Base-by-base conservation (phyloP, 2,329 filamentous ascomycete genomes). In the Chalara sp. region DNA sequence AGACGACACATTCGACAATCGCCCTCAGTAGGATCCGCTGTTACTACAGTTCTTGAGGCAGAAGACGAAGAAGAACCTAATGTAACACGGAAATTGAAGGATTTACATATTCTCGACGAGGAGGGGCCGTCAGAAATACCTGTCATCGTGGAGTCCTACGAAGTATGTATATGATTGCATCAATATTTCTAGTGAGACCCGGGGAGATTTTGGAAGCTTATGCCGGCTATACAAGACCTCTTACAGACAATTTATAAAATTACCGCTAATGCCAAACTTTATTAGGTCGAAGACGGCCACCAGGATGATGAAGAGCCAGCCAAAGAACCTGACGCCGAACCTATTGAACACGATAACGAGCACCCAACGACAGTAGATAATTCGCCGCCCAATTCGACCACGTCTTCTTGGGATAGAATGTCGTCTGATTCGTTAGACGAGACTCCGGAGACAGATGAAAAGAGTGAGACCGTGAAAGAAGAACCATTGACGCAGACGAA, bases 31-130 rank as follows among this genome's bases (percentile, higher is more conserved):
- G 85, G 87, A 46, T 89, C 84, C 48, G 79, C 84, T 5, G 86
- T 96, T 21, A 83, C 84, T 1, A 93, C 89, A 0, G 89, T 95
- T 11, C 78, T 89, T 35, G 89, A 95, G 65, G 83, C 89, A 46
- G 84, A 87, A 50, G 35, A 37, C n/a, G 89, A 95, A 61, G 90
- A 95, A 53, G 81, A 86, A 60, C 70, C 70, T 2, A 71, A 74
- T 29, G 66, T 78, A 28, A 68, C 72, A 21, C 69, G 69, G 49
- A 76, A 68, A 57, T 59, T 81, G 45, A 71, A 65, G 51, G 64
- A 65, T 32, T 68, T 81, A 65, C 71, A 71, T 32, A 70, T 81
- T 41, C 71, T 72, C 46, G 60, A 67, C 44, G 58, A 43, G 66
- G 54, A 67, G 64, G 50, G 51, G 43, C 54, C 54, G 6, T 49